Percentiles rank a stretch among this genome's conserved stretches.
These are phyloP conservation scores for Amesomyces nigricolor DNA, from an alignment of 2,329 filamentous ascomycete species.

Conservation along the genomic window DNA sequence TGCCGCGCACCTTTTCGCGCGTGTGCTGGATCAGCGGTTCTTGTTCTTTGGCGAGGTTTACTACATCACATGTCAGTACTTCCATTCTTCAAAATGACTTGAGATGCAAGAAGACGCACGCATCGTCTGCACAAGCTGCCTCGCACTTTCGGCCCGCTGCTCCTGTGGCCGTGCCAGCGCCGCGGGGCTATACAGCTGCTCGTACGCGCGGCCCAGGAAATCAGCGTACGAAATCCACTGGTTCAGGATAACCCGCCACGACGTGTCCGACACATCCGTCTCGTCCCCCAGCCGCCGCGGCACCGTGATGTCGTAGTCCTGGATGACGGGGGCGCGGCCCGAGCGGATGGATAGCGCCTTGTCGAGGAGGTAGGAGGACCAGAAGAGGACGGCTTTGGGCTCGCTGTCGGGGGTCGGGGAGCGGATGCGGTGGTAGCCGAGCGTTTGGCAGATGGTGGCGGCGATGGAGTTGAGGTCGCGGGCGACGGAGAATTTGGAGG, in stretches of 20 bases:
- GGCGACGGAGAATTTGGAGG: slow-evolving; percentile 57
- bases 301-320: slow-evolving; percentile 51
- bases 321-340: slow-evolving; percentile 52
- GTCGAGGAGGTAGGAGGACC: slow-evolving; percentile 51
- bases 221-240: slow-evolving; percentile 52
- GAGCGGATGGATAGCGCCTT: slow-evolving; percentile 54
- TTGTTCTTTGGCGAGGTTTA: slow-evolving; percentile 27
- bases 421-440: slow-evolving; percentile 53
- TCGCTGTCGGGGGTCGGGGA: slow-evolving; percentile 19
- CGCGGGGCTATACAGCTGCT: slow-evolving; percentile 48
- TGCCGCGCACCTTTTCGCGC: slow-evolving; percentile 12
- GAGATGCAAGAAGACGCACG: slow-evolving; percentile 19
- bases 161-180: slow-evolving; percentile 38
- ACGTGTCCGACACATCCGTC: slow-evolving; percentile 27
- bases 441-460: slow-evolving; percentile 54
- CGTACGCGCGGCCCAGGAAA: slow-evolving; percentile 55
- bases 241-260: slow-evolving; percentile 44
- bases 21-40: slow-evolving; percentile 14
- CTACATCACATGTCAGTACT: slow-evolving; percentile 14
- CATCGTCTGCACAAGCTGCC: slow-evolving; percentile 31
- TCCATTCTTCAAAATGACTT: neutral
- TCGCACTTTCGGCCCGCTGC: slow-evolving; percentile 38
- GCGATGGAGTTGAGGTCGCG: slow-evolving; percentile 58
- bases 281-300: slow-evolving; percentile 31
- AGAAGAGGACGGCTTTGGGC: slow-evolving; percentile 42